Percentiles rank a stretch among this genome's conserved stretches.
Conservation (phyloP, 2,329 filamentous ascomycete genomes). For the Cladosporium sp. region DNA sequence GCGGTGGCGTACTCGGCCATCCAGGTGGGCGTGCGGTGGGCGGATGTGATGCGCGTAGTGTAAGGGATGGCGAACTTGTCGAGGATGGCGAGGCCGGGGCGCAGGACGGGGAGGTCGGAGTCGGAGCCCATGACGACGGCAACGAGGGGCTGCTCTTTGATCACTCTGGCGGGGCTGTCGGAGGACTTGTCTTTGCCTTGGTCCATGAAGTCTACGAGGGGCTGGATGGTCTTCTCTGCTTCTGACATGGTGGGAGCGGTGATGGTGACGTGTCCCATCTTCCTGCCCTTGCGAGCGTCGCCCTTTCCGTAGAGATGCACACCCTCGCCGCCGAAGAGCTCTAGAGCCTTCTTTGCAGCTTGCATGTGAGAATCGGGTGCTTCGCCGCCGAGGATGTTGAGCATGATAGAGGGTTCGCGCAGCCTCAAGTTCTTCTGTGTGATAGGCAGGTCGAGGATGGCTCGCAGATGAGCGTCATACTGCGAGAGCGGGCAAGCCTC, state of each 20-base stretch:
- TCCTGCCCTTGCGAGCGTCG: conserved; percentile 76
- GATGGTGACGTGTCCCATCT: conserved; percentile 92
- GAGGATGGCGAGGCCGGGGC: conserved; percentile 62
- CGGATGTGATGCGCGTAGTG: conserved; percentile 71
- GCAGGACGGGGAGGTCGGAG: conserved; percentile 67
- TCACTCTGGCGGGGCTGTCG: conserved; percentile 35
- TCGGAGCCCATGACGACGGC: conserved; percentile 82
- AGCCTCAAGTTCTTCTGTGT: conserved; percentile 50
- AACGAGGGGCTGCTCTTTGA: conserved; percentile 53
- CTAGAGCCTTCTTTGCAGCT: conserved; percentile 52
- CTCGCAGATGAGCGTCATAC: conserved; percentile 82
- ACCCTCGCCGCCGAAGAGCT: conserved; percentile 21
- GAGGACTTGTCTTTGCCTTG: conserved; percentile 46
- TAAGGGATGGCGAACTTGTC: conserved; percentile 68
- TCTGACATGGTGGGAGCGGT: conserved; percentile 64
- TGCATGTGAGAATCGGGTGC: conserved; percentile 59
- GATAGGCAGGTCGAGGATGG: conserved; percentile 69
- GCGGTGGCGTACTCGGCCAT: conserved; percentile 42
- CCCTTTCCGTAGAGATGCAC: conserved; percentile 90
- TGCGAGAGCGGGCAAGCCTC: conserved; percentile 87
- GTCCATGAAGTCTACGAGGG: conserved; percentile 64
- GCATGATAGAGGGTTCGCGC: conserved; percentile 65
- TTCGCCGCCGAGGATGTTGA: conserved; percentile 74
- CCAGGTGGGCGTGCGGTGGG: conserved; percentile 51
- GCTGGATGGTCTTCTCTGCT: conserved; percentile 64